Evolutionary conservation across 2,329 filamentous ascomycete species (phyloP).

Genomic region (Cytospora mali): DNA sequence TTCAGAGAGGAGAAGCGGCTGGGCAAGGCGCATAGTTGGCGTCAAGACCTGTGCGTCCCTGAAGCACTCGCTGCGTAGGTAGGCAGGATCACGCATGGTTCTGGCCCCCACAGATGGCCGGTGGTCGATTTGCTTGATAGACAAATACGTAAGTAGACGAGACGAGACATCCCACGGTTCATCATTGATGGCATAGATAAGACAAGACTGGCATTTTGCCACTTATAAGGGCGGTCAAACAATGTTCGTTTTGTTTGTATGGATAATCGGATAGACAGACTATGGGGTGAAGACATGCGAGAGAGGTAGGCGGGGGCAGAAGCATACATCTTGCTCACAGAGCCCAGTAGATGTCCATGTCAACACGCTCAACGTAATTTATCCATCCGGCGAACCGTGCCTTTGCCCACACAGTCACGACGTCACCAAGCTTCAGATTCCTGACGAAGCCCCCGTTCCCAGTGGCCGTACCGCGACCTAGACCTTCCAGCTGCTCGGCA

Average conservation of each 20-base stretch:
- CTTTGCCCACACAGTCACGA: conserved; percentile 64
- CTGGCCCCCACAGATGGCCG: not conserved
- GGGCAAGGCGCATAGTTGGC: not conserved
- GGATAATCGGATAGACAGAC: not conserved
- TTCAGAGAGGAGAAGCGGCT: not conserved
- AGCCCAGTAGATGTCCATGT: conserved; percentile 63
- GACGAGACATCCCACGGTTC: not conserved
- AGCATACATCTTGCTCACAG: conserved; percentile 36
- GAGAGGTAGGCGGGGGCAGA: not conserved
- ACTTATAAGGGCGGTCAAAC: not conserved
- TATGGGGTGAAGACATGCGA: no score
- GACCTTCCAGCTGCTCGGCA: conserved; percentile 39
- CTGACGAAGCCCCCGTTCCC: conserved; percentile 59
- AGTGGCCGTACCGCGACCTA: conserved; percentile 54
- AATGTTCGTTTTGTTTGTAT: not conserved
- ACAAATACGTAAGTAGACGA: not conserved
- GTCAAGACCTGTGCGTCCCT: not conserved
- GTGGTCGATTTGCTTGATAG: not conserved
- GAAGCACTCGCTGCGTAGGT: not conserved
- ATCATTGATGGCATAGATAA: not conserved
- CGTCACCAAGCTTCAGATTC: conserved; percentile 59
- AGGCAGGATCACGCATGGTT: not conserved
- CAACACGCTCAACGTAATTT: conserved; percentile 53
- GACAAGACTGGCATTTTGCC: not conserved
- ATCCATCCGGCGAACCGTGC: conserved; percentile 58